These are phyloP conservation scores for Paragyromitra xinjiangensis DNA, from an alignment of 495 filamentous ascomycete genomes.

Conservation along the genomic window DNA sequence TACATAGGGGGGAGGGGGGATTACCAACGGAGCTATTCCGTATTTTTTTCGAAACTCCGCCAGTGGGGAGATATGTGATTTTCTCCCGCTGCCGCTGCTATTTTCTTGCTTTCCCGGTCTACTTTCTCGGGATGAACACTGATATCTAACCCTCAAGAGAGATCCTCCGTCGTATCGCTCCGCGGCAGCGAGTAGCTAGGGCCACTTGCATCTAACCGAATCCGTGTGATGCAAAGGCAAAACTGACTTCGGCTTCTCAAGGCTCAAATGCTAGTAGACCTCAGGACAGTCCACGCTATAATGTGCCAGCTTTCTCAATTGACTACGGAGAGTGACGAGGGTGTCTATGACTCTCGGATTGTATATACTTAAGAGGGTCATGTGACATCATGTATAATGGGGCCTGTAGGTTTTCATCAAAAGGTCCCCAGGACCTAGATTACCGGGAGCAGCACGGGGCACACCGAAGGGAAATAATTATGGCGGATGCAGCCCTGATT, in stretches of 20 bases:
- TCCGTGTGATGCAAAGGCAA: slow-evolving; percentile 29
- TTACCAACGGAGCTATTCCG: slow-evolving; percentile 39
- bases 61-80: slow-evolving; percentile 19
- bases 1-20: slow-evolving; percentile 34
- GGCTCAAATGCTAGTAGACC: slow-evolving; percentile 28
- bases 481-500: slow-evolving; percentile 28
- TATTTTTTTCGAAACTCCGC: slow-evolving; percentile 29
- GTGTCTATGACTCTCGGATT: slow-evolving; percentile 21
- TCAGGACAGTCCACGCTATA: slow-evolving; percentile 13
- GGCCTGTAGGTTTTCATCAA: slow-evolving; percentile 8
- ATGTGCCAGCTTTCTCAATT: slow-evolving; percentile 31
- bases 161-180: slow-evolving; percentile 13
- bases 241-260: slow-evolving; percentile 15
- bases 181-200: slow-evolving; percentile 8
- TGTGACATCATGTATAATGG: slow-evolving; percentile 44
- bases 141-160: slow-evolving; percentile 38
- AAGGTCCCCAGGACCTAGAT: not conserved
- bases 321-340: slow-evolving; percentile 27
- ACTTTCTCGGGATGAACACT: slow-evolving; percentile 28
- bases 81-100: slow-evolving; percentile 19
- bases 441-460: slow-evolving; percentile 20
- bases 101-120: not conserved
- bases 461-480: slow-evolving; percentile 22
- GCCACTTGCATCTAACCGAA: slow-evolving; percentile 41
- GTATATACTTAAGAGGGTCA: slow-evolving; percentile 18